Evolutionary conservation across 352 stramenopile genomes (phyloP).

Genomic region (Plasmopara muralis): DNA sequence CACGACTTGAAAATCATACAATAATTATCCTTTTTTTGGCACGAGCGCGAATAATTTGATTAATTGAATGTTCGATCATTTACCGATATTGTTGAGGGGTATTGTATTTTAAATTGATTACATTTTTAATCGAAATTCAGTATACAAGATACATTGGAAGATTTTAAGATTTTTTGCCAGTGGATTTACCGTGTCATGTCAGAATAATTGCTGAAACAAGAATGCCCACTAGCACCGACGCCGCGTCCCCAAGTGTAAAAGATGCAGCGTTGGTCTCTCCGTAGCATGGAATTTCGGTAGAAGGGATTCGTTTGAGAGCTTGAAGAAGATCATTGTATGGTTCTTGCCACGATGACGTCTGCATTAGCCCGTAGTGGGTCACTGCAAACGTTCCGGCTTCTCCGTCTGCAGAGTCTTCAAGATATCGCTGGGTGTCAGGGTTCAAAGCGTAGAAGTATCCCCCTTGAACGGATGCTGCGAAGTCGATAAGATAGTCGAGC

Average conservation of each 20-base stretch:
- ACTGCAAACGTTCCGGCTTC: constrained; percentile 39
- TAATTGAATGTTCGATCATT: background rate
- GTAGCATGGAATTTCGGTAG: constrained; percentile 48
- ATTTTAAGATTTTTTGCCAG: no score
- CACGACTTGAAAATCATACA: background rate
- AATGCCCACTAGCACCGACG: constrained; percentile 1
- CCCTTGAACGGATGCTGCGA: constrained; percentile 38
- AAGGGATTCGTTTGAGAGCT: constrained; percentile 39
- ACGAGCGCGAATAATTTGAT: background rate
- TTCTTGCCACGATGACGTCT: constrained; percentile 47
- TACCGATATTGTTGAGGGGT: no score
- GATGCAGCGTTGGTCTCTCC: constrained; percentile 16
- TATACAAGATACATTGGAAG: background rate
- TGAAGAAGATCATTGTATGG: constrained; percentile 40
- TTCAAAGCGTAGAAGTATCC: constrained; percentile 68
- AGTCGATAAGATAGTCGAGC: constrained; percentile 59
- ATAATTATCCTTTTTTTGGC: background rate
- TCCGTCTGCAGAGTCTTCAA: constrained; percentile 41
- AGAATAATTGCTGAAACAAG: background rate
- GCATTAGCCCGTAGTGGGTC: constrained; percentile 55
- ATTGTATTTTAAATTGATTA: background rate
- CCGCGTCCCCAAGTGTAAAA: constrained; percentile 1
- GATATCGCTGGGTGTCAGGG: constrained; percentile 49
- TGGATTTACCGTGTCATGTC: background rate
- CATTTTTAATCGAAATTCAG: background rate